These are phyloP conservation scores for Luzula sylvatica DNA, from an alignment of 176 grass and related monocot species.

Conservation along the genomic window DNA sequence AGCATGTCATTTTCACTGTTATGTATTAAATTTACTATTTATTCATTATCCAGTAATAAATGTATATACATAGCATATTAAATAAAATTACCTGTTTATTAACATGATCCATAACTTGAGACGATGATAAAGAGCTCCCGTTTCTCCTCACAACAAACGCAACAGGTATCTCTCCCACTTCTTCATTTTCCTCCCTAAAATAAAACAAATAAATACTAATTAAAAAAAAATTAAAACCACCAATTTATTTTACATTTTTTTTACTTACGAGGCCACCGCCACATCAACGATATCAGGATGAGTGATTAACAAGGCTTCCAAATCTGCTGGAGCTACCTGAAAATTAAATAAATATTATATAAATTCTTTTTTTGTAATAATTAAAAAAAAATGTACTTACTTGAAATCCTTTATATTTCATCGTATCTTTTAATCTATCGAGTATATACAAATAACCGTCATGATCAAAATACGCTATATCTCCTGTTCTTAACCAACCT, in stretches of 20 bases:
- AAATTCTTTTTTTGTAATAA: neutral
- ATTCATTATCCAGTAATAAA: too few relatives aligned
- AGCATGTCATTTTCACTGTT: too few relatives aligned
- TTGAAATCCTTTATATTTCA: conserved; percentile 98
- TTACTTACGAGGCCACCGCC: conserved; percentile 72
- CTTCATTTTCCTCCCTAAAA: conserved; percentile 52
- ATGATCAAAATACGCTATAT: conserved; percentile 71
- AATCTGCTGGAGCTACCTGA: conserved; percentile 86
- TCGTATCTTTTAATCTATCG: conserved; percentile 78
- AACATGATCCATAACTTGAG: conserved; percentile 64
- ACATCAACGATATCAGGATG: conserved; percentile 72
- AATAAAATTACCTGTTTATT: conserved; percentile 58
- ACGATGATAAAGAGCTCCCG: conserved; percentile 54
- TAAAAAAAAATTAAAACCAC: neutral
- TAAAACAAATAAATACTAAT: conserved; percentile 8
- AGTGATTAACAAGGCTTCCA: conserved; percentile 54
- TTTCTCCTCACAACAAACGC: conserved; percentile 64
- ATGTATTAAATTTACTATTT: too few relatives aligned
- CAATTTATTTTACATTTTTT: neutral
- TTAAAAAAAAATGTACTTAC: conserved; percentile 11
- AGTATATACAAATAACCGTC: conserved; percentile 73
- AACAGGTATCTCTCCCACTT: conserved; percentile 84
- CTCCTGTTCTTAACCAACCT: conserved; percentile 74
- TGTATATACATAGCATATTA: too few relatives aligned
- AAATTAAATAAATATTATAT: conserved; percentile 4